Evolutionary conservation across 139 green algal genomes (phyloP).

Genomic region (Coelastrella sp.): DNA sequence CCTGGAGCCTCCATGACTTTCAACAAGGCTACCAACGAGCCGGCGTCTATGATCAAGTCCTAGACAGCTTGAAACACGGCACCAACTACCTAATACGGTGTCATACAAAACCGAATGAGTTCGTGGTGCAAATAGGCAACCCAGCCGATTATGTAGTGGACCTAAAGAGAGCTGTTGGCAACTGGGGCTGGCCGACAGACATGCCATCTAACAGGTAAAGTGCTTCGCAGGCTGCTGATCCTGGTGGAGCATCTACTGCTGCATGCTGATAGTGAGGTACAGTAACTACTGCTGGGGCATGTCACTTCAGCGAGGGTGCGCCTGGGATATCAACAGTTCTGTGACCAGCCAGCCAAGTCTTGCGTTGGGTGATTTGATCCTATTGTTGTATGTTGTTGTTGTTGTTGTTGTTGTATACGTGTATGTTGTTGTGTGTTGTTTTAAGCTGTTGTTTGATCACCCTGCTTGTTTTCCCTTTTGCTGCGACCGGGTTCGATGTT

Average conservation of each 20-base stretch:
- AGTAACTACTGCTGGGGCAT: not conserved
- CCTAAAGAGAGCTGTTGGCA: not conserved
- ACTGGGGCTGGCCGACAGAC: not conserved
- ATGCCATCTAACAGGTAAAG: not conserved
- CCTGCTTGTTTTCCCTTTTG: not conserved
- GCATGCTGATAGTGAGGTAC: not conserved
- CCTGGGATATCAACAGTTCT: not conserved
- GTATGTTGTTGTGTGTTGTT: too few relatives aligned
- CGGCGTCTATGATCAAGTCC: slow-evolving; percentile 1
- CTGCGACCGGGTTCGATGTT: not conserved
- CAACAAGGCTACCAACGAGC: slow-evolving; percentile 8
- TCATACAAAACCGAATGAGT: slow-evolving; percentile 38
- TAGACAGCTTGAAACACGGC: slow-evolving; percentile 54
- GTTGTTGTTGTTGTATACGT: too few relatives aligned
- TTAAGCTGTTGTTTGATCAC: too few relatives aligned
- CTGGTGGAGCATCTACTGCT: not conserved
- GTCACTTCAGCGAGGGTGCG: too few relatives aligned
- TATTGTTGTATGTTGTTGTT: too few relatives aligned
- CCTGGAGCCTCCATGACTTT: slow-evolving; percentile 42
- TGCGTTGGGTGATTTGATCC: not conserved
- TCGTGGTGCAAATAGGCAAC: slow-evolving; percentile 51
- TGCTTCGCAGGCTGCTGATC: not conserved
- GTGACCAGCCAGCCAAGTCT: not conserved
- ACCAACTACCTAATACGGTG: slow-evolving; percentile 60
- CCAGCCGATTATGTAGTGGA: slow-evolving; percentile 12